Evolutionary conservation across 1,284 basidiomycete genomes (phyloP).

Genomic region (Agroathelia rolfsii): DNA sequence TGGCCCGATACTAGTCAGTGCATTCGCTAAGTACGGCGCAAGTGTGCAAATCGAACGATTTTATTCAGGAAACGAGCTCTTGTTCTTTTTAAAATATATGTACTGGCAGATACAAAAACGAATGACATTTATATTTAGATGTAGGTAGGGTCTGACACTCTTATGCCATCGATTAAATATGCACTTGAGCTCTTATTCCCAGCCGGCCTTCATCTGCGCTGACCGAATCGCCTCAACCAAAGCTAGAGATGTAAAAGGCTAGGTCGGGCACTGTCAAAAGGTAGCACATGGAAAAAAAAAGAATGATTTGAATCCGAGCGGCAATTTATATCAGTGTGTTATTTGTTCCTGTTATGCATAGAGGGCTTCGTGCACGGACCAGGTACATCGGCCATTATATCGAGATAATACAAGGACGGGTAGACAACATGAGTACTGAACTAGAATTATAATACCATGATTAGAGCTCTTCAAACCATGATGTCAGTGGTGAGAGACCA

Average conservation of each 20-base stretch:
- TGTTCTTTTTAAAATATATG: too few species aligned
- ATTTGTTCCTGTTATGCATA: slow-evolving; percentile 13
- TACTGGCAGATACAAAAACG: background rate
- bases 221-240: slow-evolving; percentile 64
- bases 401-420: too few species aligned
- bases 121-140: slow-evolving; percentile 17
- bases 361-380: too few species aligned
- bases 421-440: too few species aligned
- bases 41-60: too few species aligned
- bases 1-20: too few species aligned
- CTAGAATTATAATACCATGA: too few species aligned
- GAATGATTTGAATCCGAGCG: background rate
- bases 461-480: slow-evolving; percentile 41
- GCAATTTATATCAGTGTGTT: slow-evolving; percentile 11
- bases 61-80: too few species aligned
- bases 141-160: slow-evolving; percentile 72
- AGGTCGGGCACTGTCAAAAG: slow-evolving; percentile 69
- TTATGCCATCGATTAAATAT: slow-evolving; percentile 22
- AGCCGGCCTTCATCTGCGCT: slow-evolving; percentile 50
- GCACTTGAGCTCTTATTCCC: slow-evolving; percentile 55
- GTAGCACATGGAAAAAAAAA: slow-evolving; percentile 37
- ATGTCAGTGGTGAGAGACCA: slow-evolving; percentile 35
- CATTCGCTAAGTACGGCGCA: too few species aligned
- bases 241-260: slow-evolving; percentile 25
- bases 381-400: too few species aligned